These are phyloP conservation scores for Triticum turgidum DNA, from an alignment of 176 grass and related monocot genomes.

Conservation along the genomic window DNA sequence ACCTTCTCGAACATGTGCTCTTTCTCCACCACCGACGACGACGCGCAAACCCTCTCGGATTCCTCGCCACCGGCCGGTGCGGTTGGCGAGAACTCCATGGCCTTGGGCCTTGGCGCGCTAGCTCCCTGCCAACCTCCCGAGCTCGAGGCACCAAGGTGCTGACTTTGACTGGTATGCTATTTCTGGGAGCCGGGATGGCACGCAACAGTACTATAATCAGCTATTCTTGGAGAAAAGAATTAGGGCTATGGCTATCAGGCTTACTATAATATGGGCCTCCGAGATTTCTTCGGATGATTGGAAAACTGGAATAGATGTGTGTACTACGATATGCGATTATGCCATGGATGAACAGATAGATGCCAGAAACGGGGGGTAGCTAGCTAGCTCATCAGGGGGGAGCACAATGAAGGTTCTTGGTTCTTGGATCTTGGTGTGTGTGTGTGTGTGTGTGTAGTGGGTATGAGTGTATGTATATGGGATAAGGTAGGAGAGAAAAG, in stretches of 20 bases:
- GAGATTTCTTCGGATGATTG: background rate
- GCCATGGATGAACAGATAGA: slow-evolving; percentile 11
- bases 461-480: slow-evolving; percentile 17
- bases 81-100: slow-evolving; percentile 47
- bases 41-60: slow-evolving; percentile 13
- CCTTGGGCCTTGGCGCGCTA: background rate
- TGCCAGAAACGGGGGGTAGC: background rate
- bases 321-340: background rate
- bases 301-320: slow-evolving; percentile 26
- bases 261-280: slow-evolving; percentile 26
- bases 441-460: slow-evolving; percentile 1
- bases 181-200: slow-evolving; percentile 29
- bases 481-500: slow-evolving; percentile 21
- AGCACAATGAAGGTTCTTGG: slow-evolving; percentile 1
- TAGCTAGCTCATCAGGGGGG: background rate
- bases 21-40: slow-evolving; percentile 51
- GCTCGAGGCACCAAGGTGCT: slow-evolving; percentile 16
- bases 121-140: background rate
- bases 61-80: background rate
- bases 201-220: slow-evolving; percentile 30
- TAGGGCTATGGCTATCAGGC: slow-evolving; percentile 24
- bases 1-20: slow-evolving; percentile 99
- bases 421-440: background rate
- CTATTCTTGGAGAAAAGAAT: slow-evolving; percentile 31
- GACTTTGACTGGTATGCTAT: slow-evolving; percentile 54